Percentiles rank a stretch among this genome's conserved stretches.
Evolutionary conservation across 106 monocot genomes (phyloP).

Genomic region (Narthecium ossifragum): DNA sequence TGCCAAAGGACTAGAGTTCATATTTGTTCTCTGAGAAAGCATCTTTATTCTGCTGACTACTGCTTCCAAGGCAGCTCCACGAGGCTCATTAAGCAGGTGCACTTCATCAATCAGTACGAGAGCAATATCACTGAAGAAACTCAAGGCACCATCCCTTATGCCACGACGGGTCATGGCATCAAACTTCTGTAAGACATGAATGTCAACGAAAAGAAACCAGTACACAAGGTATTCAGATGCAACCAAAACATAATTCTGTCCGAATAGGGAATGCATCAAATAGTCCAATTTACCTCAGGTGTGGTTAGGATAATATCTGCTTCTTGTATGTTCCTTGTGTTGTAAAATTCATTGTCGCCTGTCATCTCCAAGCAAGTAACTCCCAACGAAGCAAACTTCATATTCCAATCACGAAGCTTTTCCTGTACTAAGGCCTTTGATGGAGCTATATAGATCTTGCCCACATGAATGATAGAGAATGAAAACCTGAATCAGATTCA

Average conservation of each 20-base stretch:
- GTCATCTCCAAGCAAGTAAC: constrained; percentile 92
- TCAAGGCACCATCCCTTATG: constrained; percentile 66
- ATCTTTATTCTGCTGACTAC: constrained; percentile 94
- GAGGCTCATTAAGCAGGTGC: constrained; percentile 85
- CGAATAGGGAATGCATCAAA: not conserved
- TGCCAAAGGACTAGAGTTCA: constrained; percentile 55
- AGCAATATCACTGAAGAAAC: constrained; percentile 96
- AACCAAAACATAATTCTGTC: constrained; percentile 1
- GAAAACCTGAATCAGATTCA: constrained; percentile 9
- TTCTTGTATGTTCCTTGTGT: constrained; percentile 57
- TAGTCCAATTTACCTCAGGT: constrained; percentile 59
- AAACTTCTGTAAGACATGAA: constrained; percentile 59
- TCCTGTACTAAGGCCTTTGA: constrained; percentile 96
- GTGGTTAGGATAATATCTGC: constrained; percentile 90
- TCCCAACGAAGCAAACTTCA: constrained; percentile 66
- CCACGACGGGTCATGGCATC: constrained; percentile 85
- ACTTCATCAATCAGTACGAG: constrained; percentile 95
- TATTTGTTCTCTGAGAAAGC: constrained; percentile 66
- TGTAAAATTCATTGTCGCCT: constrained; percentile 77
- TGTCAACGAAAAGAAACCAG: not conserved
- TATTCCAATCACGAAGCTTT: constrained; percentile 90
- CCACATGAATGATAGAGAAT: not conserved
- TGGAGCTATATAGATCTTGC: constrained; percentile 90
- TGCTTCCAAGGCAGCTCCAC: constrained; percentile 94
- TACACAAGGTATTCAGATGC: too few species aligned